phyloP scores from a whole-genome alignment of 805 yeast species.

The Wickerhamiella cacticola region DNA sequence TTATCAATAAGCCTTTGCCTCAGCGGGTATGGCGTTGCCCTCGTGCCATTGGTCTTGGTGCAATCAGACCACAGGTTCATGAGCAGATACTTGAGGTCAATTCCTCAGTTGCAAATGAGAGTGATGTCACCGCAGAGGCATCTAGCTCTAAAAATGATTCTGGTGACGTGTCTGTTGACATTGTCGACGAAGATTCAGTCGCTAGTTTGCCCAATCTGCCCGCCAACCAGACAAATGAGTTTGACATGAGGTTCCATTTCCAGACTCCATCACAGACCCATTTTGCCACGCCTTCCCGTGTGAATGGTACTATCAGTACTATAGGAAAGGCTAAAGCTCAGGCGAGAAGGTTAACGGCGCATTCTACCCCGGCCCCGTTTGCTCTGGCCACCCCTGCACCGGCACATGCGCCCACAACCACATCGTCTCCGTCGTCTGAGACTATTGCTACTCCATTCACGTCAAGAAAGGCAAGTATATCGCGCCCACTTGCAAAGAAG shows the following conservation, averaged over 20 bases:
- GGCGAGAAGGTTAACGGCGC: background rate
- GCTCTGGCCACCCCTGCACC: background rate
- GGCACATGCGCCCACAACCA: background rate
- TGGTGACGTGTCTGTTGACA: background rate
- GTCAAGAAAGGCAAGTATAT: background rate
- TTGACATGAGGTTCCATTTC: constrained; percentile 9
- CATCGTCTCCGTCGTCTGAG: background rate
- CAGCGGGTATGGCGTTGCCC: background rate
- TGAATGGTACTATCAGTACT: constrained; percentile 4
- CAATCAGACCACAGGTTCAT: background rate
- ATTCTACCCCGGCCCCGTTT: constrained; percentile 5
- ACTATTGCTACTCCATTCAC: background rate
- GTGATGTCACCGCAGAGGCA: background rate
- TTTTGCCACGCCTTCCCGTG: constrained; percentile 9
- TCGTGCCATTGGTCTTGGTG: constrained; percentile 6
- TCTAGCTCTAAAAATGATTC: background rate
- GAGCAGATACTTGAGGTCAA: too few species aligned
- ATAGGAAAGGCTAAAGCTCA: constrained; percentile 8
- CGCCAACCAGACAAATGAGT: constrained; percentile 3
- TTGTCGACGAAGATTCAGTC: background rate
- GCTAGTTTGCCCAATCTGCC: background rate
- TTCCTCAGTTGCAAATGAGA: background rate
- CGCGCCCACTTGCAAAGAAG: background rate
- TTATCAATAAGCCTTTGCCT: background rate
- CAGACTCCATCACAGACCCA: background rate